These are phyloP conservation scores for Lactuca sativa DNA, from an alignment of 129 eudicot species.

Conservation along the genomic window DNA sequence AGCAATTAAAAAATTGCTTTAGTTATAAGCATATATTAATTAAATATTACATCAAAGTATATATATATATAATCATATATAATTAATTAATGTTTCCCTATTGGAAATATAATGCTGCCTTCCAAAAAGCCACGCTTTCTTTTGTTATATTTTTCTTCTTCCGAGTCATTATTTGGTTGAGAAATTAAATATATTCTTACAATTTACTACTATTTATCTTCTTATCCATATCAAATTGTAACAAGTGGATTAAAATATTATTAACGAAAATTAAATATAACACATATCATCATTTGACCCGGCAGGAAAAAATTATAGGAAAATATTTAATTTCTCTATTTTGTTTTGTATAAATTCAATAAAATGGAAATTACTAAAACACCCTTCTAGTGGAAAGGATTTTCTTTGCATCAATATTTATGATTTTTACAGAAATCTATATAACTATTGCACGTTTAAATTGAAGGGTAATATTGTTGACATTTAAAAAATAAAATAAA, in stretches of 20 bases:
- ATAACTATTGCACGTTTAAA: background rate
- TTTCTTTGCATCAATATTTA: background rate
- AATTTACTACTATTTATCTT: too few species aligned
- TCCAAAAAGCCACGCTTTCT: slow-evolving; percentile 23
- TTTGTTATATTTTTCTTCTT: slow-evolving; percentile 10
- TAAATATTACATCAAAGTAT: slow-evolving; percentile 27
- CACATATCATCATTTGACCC: too few species aligned
- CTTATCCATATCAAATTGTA: too few species aligned
- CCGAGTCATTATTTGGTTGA: too few species aligned
- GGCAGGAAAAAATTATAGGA: too few species aligned
- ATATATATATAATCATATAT: background rate
- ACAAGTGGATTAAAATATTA: too few species aligned
- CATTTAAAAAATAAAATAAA: too few species aligned
- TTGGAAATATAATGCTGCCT: slow-evolving; percentile 19
- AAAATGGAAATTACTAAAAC: slow-evolving; percentile 25
- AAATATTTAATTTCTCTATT: too few species aligned
- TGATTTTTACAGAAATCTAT: background rate
- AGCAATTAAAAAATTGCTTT: slow-evolving; percentile 49
- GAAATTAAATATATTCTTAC: too few species aligned
- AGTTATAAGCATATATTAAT: slow-evolving; percentile 43
- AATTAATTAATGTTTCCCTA: slow-evolving; percentile 31
- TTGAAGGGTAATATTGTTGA: background rate
- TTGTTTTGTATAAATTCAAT: slow-evolving; percentile 12
- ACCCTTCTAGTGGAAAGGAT: slow-evolving; percentile 16
- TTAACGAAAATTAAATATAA: too few species aligned